Evolutionary conservation across 495 filamentous ascomycete genomes (phyloP), one percentile per base, ranked within the genome.

Genomic region (Penicillium pulvis): DNA sequence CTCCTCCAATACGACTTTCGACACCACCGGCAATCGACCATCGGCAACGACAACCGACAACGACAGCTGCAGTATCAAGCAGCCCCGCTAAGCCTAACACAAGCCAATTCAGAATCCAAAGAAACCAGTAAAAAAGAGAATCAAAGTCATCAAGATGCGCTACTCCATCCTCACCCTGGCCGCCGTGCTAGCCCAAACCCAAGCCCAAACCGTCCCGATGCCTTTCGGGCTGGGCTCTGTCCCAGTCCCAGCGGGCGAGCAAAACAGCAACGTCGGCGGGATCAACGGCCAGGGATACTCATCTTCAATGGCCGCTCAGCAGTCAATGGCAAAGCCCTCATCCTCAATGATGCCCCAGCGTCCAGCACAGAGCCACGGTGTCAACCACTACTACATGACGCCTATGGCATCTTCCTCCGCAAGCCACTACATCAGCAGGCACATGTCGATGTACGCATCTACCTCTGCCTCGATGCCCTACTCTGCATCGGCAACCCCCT

Each of bases 71-170:
- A 20, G 43, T 11, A 46, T n/a, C 49, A 19, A 52, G 4, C 31
- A 8, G 11, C 14, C 4, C 39, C 39, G 26, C 49, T 4, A 31
- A 9, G 4, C 33, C 17, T 41, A 19, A 26, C 5, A 12, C 49
- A 20, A 41, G 28, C 16, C 47, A 31, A 28, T 28, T 28, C 1
- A 23, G 20, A 23, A 23, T 23, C 20, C 20, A 23, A 23, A 23
- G 20, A 23, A 23, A 2, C 20, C 16, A 41, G 9, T 6, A 35
- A 52, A 19, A 31, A 17, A 17, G 28, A 33, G 43, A 5, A 46
- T n/a, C n/a, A 7, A 9, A 41, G 41, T 5, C 36, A 23, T 12
- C 50, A 60, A 54, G 19, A 68, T 68, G 65, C 56, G 63, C 35
- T 49, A 57, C 48, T 43, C 53, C 33, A 6, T 53, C 30, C 51